phyloP scores from a whole-genome alignment of 306 rosid genomes.

The Acacia crassicarpa region DNA sequence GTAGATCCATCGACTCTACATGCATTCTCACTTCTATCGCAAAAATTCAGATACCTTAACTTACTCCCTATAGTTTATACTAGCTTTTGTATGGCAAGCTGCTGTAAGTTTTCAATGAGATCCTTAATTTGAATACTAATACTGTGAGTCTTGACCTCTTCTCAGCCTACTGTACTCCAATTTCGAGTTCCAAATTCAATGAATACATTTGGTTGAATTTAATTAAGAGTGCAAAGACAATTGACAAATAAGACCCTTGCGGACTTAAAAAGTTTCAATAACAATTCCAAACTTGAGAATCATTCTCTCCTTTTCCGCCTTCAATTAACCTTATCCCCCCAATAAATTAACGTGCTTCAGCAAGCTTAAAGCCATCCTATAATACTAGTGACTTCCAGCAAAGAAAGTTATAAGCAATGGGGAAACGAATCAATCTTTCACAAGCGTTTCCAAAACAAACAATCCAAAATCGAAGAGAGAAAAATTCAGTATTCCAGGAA shows the following conservation, averaged over 20 bases:
- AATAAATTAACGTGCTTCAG: not conserved
- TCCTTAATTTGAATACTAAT: no score
- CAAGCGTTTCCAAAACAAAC: not conserved
- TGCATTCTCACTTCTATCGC: not conserved
- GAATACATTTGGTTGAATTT: not conserved
- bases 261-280: not conserved
- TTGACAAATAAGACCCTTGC: not conserved
- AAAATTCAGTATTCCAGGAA: not conserved
- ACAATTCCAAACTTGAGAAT: not conserved
- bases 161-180: not conserved
- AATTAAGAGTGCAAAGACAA: not conserved
- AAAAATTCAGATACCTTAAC: constrained; percentile 1
- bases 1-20: not conserved
- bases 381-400: not conserved
- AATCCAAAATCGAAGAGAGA: not conserved
- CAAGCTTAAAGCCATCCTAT: not conserved
- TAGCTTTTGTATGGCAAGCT: no score
- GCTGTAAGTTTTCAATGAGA: no score
- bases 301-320: not conserved
- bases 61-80: not conserved
- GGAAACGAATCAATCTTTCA: not conserved
- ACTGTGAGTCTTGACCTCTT: not conserved
- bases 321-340: not conserved
- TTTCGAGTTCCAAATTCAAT: not conserved
- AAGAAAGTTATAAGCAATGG: not conserved